These are phyloP conservation scores for Geum urbanum DNA, from an alignment of 306 rosid species.

Conservation along the genomic window DNA sequence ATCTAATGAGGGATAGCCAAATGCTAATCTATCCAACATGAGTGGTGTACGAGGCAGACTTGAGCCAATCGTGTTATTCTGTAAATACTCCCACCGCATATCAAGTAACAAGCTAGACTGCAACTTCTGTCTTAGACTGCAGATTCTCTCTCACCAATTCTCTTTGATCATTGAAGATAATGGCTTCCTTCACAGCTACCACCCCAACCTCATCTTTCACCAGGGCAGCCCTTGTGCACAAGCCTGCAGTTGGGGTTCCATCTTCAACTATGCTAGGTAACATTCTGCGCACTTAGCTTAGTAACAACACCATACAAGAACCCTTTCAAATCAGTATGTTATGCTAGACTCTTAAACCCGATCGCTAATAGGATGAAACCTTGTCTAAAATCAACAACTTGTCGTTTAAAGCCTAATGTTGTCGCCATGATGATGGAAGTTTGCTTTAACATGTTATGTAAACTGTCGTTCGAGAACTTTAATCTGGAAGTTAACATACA, in stretches of 20 bases:
- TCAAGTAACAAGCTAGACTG: constrained; percentile 24
- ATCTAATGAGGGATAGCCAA: constrained; percentile 42
- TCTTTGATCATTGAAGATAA: constrained; percentile 26
- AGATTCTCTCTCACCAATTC: constrained; percentile 16
- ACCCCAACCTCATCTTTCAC: constrained; percentile 45
- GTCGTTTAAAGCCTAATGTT: no score
- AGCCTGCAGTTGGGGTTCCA: constrained; percentile 42
- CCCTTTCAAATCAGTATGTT: not conserved
- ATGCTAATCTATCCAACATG: constrained; percentile 38
- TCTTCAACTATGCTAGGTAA: constrained; percentile 70
- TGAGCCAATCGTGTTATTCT: constrained; percentile 32
- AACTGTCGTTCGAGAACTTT: no score
- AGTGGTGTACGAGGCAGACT: constrained; percentile 39
- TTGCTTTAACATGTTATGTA: no score
- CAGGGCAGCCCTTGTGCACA: constrained; percentile 49
- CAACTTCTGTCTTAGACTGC: constrained; percentile 5
- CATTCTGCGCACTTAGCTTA: not conserved
- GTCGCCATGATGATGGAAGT: no score
- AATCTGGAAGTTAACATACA: no score
- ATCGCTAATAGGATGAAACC: not conserved
- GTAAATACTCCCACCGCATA: constrained; percentile 11
- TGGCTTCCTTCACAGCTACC: constrained; percentile 75
- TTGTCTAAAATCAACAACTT: no score
- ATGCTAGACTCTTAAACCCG: not conserved
- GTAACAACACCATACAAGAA: not conserved